Conservation (phyloP, 2,329 filamentous ascomycete genomes). For the Cladorrhinum sp. region DNA sequence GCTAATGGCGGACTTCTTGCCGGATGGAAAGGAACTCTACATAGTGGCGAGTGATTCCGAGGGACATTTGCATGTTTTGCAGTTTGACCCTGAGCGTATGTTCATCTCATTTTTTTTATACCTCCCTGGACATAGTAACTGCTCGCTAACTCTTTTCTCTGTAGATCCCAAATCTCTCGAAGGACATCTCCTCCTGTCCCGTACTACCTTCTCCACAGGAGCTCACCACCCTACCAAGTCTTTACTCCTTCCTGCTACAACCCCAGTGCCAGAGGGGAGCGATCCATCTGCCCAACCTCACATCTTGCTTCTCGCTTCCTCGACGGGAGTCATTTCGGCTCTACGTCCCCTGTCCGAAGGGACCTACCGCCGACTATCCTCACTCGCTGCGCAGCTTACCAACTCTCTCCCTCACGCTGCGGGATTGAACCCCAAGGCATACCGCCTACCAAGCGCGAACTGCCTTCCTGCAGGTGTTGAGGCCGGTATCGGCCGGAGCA, state of each 20-base stretch:
- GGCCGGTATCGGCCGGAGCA: conserved; percentile 57
- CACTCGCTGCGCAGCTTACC: conserved; percentile 74
- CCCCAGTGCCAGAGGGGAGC: conserved; percentile 29
- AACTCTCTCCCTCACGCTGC: conserved; percentile 72
- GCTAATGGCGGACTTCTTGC: conserved; percentile 80
- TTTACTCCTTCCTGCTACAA: conserved; percentile 65
- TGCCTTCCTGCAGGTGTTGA: conserved; percentile 51
- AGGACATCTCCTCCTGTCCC: conserved; percentile 80
- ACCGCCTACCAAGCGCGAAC: conserved; percentile 55
- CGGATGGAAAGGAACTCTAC: conserved; percentile 76
- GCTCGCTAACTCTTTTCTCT: conserved; percentile 26
- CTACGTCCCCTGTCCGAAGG: conserved; percentile 76
- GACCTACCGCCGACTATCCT: conserved; percentile 78
- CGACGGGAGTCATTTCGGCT: conserved; percentile 72
- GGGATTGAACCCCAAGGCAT: conserved; percentile 79
- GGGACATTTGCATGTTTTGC: conserved; percentile 80
- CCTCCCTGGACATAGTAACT: conserved; percentile 1
- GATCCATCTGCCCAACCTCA: conserved; percentile 34
- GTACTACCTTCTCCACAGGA: conserved; percentile 82
- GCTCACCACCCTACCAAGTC: conserved; percentile 72
- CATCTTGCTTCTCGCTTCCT: conserved; percentile 65
- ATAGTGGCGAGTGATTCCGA: conserved; percentile 82
- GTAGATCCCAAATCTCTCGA: conserved; percentile 89
- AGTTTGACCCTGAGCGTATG: conserved; percentile 93
- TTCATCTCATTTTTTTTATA: conserved; percentile 22